phyloP scores from a whole-genome alignment of 352 stramenopile species.

The Pythium phragmitis region DNA sequence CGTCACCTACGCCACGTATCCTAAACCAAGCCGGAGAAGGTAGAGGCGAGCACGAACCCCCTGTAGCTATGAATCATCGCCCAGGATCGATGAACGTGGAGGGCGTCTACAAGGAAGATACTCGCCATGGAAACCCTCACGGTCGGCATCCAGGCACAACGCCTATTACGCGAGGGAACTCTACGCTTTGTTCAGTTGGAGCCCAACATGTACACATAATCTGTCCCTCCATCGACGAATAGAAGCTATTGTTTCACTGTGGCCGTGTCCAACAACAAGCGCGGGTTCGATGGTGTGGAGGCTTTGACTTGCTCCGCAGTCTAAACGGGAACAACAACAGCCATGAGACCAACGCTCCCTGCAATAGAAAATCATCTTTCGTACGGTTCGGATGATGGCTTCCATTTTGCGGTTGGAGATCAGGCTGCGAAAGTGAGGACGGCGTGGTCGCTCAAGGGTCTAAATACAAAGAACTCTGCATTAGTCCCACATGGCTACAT shows the following conservation, averaged over 20 bases:
- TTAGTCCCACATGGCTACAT: neutral
- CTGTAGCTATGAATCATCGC: too few species aligned
- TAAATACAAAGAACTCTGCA: constrained; percentile 13
- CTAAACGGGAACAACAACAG: constrained; percentile 16
- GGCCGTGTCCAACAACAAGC: constrained; percentile 33
- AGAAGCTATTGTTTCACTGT: constrained; percentile 13
- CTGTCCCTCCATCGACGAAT: neutral
- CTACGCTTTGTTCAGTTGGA: neutral
- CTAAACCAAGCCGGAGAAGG: too few species aligned
- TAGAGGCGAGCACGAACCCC: too few species aligned
- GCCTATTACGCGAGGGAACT: too few species aligned
- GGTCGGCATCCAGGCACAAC: too few species aligned
- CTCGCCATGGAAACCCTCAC: too few species aligned
- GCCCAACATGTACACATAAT: neutral
- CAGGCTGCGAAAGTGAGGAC: constrained; percentile 61
- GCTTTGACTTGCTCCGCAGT: constrained; percentile 55
- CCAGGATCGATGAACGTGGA: too few species aligned
- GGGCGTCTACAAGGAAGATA: too few species aligned
- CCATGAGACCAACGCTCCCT: neutral
- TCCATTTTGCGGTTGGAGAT: constrained; percentile 68
- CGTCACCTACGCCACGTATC: too few species aligned
- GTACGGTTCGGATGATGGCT: constrained; percentile 45
- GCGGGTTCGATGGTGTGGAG: constrained; percentile 41
- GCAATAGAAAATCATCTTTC: neutral
- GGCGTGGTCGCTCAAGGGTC: constrained; percentile 41